Base-by-base conservation (phyloP, 352 stramenopile species). In the Globisporangium abappressorium region DNA sequence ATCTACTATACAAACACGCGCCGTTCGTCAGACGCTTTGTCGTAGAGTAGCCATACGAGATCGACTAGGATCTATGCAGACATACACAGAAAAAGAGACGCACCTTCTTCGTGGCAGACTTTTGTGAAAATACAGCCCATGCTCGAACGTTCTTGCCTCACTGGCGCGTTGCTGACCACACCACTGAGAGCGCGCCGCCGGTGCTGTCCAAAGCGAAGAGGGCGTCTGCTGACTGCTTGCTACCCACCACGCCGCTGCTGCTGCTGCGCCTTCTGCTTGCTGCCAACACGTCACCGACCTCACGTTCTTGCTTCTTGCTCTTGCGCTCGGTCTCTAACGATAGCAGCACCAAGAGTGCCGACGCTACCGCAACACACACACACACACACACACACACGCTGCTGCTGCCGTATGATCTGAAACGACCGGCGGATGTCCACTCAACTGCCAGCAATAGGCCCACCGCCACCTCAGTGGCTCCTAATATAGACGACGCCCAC, bases 41-140 rank as follows among this genome's bases (percentile, higher is more conserved):
- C 26, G 34, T 30, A 30, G 22, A 57, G 22, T 12, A 55, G 53
- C 14, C 24, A 58, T 58, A 14, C 24, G 2, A 22, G 0, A n/a
- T 14, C 14, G 38, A 46, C 12, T 46, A 46, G 15, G 3, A 24
- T 8, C 14, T 6, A 14, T 33, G 28, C 28, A 33, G 3, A 33
- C 28, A 33, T 5, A 33, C 28, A 33, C 6, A 26, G 8, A 46
- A 5, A 65, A 0, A 56, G 6, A 56, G 5, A 56, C 53, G n/a
- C 34, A 68, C 53, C 63, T 57, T 70, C 51, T 38, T 70, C 58
- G 34, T 60, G 41, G 65, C 65, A 70, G 47, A 65, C 65, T 65
- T 70, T 65, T 38, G 65, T 66, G 53, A 70, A 65, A 58, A 70
- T 70, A n/a, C 65, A 70, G 34, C 65, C 65, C 65, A 70, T 70